Conservation (phyloP, 2,329 filamentous ascomycete species). For the Septoria linicola region DNA sequence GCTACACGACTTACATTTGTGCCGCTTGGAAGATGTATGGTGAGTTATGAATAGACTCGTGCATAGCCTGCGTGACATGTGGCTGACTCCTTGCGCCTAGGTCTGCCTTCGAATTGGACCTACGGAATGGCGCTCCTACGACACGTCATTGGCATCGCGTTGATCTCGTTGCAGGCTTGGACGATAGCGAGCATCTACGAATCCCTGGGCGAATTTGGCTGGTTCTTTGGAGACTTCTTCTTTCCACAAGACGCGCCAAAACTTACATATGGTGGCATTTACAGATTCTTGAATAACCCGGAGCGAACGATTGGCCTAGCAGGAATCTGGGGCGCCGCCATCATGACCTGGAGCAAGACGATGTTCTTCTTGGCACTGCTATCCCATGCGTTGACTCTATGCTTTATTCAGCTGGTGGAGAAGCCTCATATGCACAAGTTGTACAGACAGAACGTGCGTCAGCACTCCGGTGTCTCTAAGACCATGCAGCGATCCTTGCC, state of each 20-base stretch:
- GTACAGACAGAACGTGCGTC: constrained; percentile 78
- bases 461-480: constrained; percentile 87
- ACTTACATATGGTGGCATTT: constrained; percentile 94
- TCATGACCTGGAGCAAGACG: constrained; percentile 85
- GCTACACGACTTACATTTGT: constrained; percentile 82
- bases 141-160: constrained; percentile 76
- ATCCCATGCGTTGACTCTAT: constrained; percentile 80
- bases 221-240: constrained; percentile 99
- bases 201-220: constrained; percentile 93
- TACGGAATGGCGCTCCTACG: constrained; percentile 82
- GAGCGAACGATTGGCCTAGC: constrained; percentile 91
- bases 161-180: constrained; percentile 89
- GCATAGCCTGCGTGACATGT: constrained; percentile 3
- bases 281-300: constrained; percentile 96
- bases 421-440: constrained; percentile 98
- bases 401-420: constrained; percentile 90
- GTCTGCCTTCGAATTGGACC: constrained; percentile 78
- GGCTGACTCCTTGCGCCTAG: constrained; percentile 14
- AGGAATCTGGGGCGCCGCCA: constrained; percentile 89
- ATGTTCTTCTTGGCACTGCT: constrained; percentile 84
- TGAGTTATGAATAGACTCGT: constrained; percentile 13
- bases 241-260: constrained; percentile 90
- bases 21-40: constrained; percentile 95
- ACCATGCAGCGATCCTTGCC: constrained; percentile 86
- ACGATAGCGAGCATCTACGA: constrained; percentile 91